Evolutionary conservation across 1,139 yeast species (phyloP).

Genomic region (Starmera stellimalicola): DNA sequence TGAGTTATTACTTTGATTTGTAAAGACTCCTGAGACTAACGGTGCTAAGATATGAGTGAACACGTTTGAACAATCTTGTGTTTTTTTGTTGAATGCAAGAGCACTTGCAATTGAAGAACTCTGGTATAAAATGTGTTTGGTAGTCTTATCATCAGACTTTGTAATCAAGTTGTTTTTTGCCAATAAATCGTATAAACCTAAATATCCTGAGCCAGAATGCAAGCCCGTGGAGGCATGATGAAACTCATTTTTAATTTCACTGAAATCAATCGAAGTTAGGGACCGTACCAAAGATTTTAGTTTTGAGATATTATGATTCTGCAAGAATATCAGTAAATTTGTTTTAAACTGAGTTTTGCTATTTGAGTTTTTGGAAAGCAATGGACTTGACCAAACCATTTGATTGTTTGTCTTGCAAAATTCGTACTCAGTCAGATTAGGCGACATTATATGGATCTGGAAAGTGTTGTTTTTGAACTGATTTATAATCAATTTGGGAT

Average conservation of each 20-base stretch:
- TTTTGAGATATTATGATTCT: conserved; percentile 32
- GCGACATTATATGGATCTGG: conserved; percentile 50
- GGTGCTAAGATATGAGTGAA: conserved; percentile 51
- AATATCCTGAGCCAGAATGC: conserved; percentile 36
- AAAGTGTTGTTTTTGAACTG: conserved; percentile 33
- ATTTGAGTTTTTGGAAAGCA: conserved; percentile 16
- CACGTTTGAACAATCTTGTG: conserved; percentile 30
- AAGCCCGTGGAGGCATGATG: conserved; percentile 49
- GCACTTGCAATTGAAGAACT: conserved; percentile 56
- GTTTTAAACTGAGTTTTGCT: conserved; percentile 24
- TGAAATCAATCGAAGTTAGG: conserved; percentile 42
- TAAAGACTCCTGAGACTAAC: conserved; percentile 21
- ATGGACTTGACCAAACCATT: conserved; percentile 56
- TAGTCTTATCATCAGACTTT: conserved; percentile 5
- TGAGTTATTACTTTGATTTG: conserved; percentile 16
- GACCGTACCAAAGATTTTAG: too few relatives aligned
- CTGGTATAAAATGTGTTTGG: conserved; percentile 39
- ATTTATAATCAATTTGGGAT: conserved; percentile 59
- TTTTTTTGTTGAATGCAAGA: conserved; percentile 20
- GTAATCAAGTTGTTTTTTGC: conserved; percentile 26
- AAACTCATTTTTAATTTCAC: conserved; percentile 38
- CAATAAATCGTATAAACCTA: conserved; percentile 36
- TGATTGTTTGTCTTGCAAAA: conserved; percentile 45
- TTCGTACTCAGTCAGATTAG: conserved; percentile 47
- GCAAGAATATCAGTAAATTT: conserved; percentile 35